Base-by-base conservation (phyloP, 176 grass and related monocot species). In the Oryza nivara region DNA sequence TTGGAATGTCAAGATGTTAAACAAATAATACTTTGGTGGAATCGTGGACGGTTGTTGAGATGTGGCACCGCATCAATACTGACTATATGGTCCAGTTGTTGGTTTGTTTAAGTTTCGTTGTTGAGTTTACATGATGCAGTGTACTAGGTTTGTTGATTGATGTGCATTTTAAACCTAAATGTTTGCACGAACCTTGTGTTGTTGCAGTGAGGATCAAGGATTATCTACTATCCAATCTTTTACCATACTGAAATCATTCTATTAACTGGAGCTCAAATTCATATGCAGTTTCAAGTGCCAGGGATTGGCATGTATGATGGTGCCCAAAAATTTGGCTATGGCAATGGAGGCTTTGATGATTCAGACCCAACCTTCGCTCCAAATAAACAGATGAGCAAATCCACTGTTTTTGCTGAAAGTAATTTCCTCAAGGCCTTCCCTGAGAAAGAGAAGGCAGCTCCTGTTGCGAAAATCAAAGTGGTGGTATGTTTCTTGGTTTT, bases 401-500 rank as follows among this genome's bases (percentile, higher is more conserved):
- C 91, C 46, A 58, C 73, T 77, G 30, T 86, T 89, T 86, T 91
- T 72, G 12, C 84, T 82, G 93, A 96, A 83, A 89, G 61, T 76
- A 89, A 82, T 67, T 92, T 76, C 44, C 77, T 92, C 23, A 91
- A 88, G 65, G 69, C 32, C 36, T 92, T 94, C 46, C 23, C 86
- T 22, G 95, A 97, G 65, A 99, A 99, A 73, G 97, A 94, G 54
- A 99, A 91, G 79, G 64, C 82, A 73, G 81, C 89, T 61, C 88
- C 91, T 63, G 97, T 89, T 86, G 97, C 93, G 3, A 99, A 99
- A 86, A 99, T 99, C 83, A 99, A 99, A 99, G 97, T 99, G 52
- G 97, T 99, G 97, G 97, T 99, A 94, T 72, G 96, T 72, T 87
- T 46, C 67, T 82, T 75, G 3, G 26, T 61, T 70, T 75, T 78